Evolutionary conservation across 2,329 filamentous ascomycete genomes (phyloP).

Genomic region (Macrophomina pseudophaseolina): DNA sequence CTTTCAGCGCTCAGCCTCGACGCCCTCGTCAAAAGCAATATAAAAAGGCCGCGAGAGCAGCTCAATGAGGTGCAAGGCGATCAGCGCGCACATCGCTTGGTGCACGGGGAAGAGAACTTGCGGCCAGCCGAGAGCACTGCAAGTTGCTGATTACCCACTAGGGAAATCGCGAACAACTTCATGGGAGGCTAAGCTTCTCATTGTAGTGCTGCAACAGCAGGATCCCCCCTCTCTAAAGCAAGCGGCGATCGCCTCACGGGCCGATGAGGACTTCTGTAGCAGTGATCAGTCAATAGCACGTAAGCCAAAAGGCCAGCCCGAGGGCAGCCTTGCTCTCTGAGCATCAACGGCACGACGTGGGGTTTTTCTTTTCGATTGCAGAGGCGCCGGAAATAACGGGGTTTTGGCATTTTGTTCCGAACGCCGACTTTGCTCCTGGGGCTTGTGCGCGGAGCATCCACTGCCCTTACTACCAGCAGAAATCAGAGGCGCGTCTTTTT

Average conservation of each 20-base stretch:
- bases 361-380: not conserved
- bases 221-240: not conserved
- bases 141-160: not conserved
- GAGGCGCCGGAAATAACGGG: not conserved
- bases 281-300: not conserved
- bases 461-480: not conserved
- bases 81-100: slow-evolving; percentile 8
- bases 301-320: not conserved
- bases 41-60: not conserved
- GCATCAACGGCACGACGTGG: not conserved
- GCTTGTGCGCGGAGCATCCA: slow-evolving; percentile 3
- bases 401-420: not conserved
- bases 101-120: not conserved
- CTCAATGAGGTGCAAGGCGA: slow-evolving; percentile 7
- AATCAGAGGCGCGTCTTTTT: slow-evolving; percentile 11
- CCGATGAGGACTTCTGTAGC: not conserved
- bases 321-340: slow-evolving; percentile 1
- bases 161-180: slow-evolving; percentile 2
- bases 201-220: not conserved
- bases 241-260: too few species aligned
- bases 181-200: not conserved
- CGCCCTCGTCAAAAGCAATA: not conserved
- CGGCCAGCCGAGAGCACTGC: not conserved
- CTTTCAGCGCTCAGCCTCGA: too few species aligned
- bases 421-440: slow-evolving; percentile 20